phyloP scores from a whole-genome alignment of 805 yeast genomes.

The Jamesozyma jinghongensis region DNA sequence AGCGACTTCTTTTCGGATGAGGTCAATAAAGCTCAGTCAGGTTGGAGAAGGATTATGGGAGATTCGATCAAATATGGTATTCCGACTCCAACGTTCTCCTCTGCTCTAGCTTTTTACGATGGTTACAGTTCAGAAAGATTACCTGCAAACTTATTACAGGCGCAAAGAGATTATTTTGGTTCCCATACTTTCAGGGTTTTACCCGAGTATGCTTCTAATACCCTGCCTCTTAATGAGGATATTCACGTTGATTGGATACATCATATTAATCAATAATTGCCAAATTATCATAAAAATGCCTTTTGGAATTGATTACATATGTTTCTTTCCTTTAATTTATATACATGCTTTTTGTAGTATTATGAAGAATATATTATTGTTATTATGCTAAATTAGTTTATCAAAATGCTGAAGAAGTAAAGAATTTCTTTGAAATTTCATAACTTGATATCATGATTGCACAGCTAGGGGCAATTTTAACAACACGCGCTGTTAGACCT shows the following conservation, averaged over 20 bases:
- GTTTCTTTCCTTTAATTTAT: too few species aligned
- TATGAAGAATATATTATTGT: conserved; percentile 1
- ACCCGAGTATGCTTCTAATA: conserved; percentile 72
- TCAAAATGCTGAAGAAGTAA: conserved; percentile 13
- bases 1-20: conserved; percentile 91
- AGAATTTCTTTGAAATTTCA: conserved; percentile 68
- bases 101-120: conserved; percentile 96
- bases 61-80: conserved; percentile 78
- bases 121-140: conserved; percentile 94
- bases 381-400: background rate
- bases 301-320: background rate
- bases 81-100: conserved; percentile 96
- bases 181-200: conserved; percentile 97
- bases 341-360: background rate
- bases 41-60: conserved; percentile 87
- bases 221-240: conserved; percentile 68
- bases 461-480: conserved; percentile 94
- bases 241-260: conserved; percentile 99
- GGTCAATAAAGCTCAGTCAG: conserved; percentile 82
- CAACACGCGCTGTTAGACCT: conserved; percentile 75
- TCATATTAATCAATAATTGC: too few species aligned
- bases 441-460: conserved; percentile 97
- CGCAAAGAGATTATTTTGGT: conserved; percentile 99
- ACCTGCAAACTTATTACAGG: conserved; percentile 97
- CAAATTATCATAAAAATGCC: too few species aligned